Evolutionary conservation across 2,329 filamentous ascomycete species (phyloP).

Genomic region (Penicillium sp.): DNA sequence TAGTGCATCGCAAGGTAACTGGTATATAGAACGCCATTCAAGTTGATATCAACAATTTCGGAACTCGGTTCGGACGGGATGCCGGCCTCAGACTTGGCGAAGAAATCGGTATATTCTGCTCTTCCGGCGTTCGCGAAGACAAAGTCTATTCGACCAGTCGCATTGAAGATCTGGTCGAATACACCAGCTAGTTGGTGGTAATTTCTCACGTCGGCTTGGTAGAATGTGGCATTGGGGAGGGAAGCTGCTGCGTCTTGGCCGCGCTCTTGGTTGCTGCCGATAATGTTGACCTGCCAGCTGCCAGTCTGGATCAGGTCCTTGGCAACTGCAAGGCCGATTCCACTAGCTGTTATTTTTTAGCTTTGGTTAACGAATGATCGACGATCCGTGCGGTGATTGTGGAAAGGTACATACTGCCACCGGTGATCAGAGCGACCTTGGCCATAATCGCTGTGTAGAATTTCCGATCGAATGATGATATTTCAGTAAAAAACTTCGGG

Average conservation of each 20-base stretch:
- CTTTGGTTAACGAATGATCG: neutral
- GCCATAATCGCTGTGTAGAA: neutral
- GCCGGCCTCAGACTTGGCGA: slow-evolving; percentile 25
- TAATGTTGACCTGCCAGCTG: slow-evolving; percentile 42
- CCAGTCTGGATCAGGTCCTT: slow-evolving; percentile 37
- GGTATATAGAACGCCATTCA: slow-evolving; percentile 44
- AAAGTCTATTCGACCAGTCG: slow-evolving; percentile 45
- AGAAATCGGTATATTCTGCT: slow-evolving; percentile 45
- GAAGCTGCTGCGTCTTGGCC: slow-evolving; percentile 31
- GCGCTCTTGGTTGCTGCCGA: slow-evolving; percentile 41
- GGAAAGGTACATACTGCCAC: slow-evolving; percentile 7
- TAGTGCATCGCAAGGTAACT: slow-evolving; percentile 44
- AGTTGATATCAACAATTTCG: slow-evolving; percentile 43
- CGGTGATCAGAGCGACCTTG: slow-evolving; percentile 13
- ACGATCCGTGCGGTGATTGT: neutral
- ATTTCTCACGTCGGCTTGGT: slow-evolving; percentile 40
- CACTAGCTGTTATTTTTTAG: slow-evolving; percentile 33
- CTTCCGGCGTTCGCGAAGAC: slow-evolving; percentile 53
- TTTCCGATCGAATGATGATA: neutral
- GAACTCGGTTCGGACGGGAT: slow-evolving; percentile 31
- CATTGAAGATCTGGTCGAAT: slow-evolving; percentile 42
- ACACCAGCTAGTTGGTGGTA: slow-evolving; percentile 36
- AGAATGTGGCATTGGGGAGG: slow-evolving; percentile 36
- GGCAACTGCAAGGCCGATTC: slow-evolving; percentile 48
- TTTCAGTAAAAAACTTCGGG: neutral